Evolutionary conservation across 2,329 filamentous ascomycete genomes (phyloP).

Genomic region (Pseudophaeomoniella oleicola): DNA sequence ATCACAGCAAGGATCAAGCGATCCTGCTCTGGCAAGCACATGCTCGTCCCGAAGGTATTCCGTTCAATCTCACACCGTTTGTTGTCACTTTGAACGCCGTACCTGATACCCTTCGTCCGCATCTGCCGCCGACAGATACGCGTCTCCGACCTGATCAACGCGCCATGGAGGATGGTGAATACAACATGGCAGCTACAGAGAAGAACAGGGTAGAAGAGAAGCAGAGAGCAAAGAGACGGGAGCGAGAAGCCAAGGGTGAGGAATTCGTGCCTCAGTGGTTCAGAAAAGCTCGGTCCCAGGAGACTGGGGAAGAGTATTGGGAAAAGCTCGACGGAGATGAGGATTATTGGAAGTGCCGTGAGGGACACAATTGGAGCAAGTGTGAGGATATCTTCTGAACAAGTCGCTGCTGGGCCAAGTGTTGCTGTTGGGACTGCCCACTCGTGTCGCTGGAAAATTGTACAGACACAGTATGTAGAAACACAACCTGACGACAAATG

Average conservation of each 20-base stretch:
- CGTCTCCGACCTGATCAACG: conserved; percentile 86
- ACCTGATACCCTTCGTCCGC: conserved; percentile 61
- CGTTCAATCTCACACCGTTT: conserved; percentile 95
- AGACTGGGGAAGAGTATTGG: conserved; percentile 86
- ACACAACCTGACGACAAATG: no score
- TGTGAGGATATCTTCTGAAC: conserved; percentile 60
- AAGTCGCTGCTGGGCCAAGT: no score
- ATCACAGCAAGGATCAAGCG: conserved; percentile 51
- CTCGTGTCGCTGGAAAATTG: no score
- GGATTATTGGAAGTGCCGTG: conserved; percentile 68
- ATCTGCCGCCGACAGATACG: conserved; percentile 84
- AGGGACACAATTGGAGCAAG: conserved; percentile 48
- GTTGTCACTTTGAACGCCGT: conserved; percentile 88
- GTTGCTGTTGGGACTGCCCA: no score
- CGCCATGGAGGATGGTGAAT: conserved; percentile 97
- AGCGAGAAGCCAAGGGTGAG: conserved; percentile 62
- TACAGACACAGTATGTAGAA: no score
- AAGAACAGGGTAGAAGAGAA: conserved; percentile 91
- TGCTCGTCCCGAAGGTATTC: conserved; percentile 64
- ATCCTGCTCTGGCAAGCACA: conserved; percentile 91
- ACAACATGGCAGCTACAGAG: conserved; percentile 81
- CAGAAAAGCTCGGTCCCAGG: conserved; percentile 51
- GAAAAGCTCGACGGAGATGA: conserved; percentile 51
- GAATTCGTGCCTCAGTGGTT: conserved; percentile 85
- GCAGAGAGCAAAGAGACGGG: conserved; percentile 61